phyloP scores from a whole-genome alignment of 2,329 filamentous ascomycete species.

The Scedosporium boydii region DNA sequence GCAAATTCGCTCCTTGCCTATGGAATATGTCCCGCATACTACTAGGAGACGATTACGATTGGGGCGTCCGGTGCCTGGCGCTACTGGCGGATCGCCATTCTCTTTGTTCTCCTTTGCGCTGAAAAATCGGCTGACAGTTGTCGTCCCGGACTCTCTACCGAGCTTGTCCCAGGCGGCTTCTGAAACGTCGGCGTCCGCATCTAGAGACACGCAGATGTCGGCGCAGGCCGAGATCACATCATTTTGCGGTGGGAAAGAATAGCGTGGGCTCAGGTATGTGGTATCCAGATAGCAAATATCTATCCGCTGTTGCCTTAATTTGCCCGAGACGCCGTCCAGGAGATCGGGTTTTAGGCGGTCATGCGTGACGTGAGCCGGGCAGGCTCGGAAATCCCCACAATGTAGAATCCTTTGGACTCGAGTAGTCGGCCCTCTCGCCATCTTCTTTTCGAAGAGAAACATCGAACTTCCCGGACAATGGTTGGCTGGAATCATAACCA shows the following conservation, averaged over 20 bases:
- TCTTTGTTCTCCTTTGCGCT: slow-evolving; percentile 19
- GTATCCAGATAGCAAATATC: slow-evolving; percentile 97
- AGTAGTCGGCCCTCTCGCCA: slow-evolving; percentile 49
- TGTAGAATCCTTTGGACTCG: slow-evolving; percentile 75
- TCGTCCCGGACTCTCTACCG: slow-evolving; percentile 19
- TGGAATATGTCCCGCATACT: slow-evolving; percentile 93
- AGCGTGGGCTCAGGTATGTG: slow-evolving; percentile 91
- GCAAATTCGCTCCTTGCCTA: slow-evolving; percentile 95
- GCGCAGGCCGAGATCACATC: slow-evolving; percentile 83
- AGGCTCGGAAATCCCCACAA: slow-evolving; percentile 92
- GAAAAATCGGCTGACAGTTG: slow-evolving; percentile 45
- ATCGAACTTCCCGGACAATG: slow-evolving; percentile 93
- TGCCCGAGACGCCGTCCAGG: slow-evolving; percentile 60
- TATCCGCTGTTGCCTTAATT: slow-evolving; percentile 71
- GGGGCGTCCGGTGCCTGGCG: slow-evolving; percentile 12
- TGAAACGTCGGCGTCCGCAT: slow-evolving; percentile 47
- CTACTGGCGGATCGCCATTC: slow-evolving; percentile 15
- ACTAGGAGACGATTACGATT: slow-evolving; percentile 65
- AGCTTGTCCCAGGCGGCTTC: slow-evolving; percentile 36
- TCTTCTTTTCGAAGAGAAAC: slow-evolving; percentile 78
- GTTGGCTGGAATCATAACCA: slow-evolving; percentile 94
- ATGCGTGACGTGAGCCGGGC: slow-evolving; percentile 73
- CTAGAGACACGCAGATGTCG: slow-evolving; percentile 73
- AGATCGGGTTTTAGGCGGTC: slow-evolving; percentile 70
- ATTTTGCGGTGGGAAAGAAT: slow-evolving; percentile 82